Evolutionary conservation across 2,329 filamentous ascomycete genomes (phyloP).

Genomic region (Aspergillus pseudotamarii): DNA sequence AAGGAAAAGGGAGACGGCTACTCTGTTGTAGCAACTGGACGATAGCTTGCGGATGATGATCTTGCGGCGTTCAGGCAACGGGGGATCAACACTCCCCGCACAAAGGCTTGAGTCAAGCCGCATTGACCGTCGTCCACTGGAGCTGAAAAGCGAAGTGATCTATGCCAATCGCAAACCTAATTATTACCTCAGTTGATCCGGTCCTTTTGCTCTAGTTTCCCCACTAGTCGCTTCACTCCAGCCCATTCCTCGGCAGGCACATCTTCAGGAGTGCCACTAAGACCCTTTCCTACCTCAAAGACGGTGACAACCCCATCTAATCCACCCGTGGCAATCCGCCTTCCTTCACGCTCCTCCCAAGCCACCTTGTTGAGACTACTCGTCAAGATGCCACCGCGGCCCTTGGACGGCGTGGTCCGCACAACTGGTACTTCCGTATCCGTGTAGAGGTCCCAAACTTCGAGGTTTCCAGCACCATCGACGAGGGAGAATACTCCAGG

Average conservation of each 20-base stretch:
- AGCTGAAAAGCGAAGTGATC: not conserved
- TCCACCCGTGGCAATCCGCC: conserved; percentile 83
- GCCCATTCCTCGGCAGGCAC: conserved; percentile 89
- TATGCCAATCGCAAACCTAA: conserved; percentile 3
- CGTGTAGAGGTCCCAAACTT: conserved; percentile 92
- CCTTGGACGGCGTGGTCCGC: conserved; percentile 70
- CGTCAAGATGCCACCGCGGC: conserved; percentile 67
- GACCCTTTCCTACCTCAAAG: conserved; percentile 78
- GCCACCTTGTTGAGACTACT: conserved; percentile 91
- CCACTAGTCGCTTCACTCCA: conserved; percentile 85
- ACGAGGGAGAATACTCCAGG: conserved; percentile 94
- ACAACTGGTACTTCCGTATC: conserved; percentile 92
- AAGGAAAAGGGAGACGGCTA: not conserved
- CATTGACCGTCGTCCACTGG: not conserved
- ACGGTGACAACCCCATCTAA: conserved; percentile 88
- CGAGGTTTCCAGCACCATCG: conserved; percentile 87
- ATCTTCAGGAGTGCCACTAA: conserved; percentile 79
- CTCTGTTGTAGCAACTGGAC: not conserved
- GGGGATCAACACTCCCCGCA: not conserved
- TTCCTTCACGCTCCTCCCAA: conserved; percentile 90
- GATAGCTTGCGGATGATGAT: not conserved
- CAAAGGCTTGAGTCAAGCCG: not conserved
- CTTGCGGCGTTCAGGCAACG: not conserved
- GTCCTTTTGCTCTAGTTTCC: conserved; percentile 65
- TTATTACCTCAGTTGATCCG: conserved; percentile 31